Base-by-base conservation (phyloP, 192 early-diverging fungal species). In the Globomyces pollinis-pini region DNA sequence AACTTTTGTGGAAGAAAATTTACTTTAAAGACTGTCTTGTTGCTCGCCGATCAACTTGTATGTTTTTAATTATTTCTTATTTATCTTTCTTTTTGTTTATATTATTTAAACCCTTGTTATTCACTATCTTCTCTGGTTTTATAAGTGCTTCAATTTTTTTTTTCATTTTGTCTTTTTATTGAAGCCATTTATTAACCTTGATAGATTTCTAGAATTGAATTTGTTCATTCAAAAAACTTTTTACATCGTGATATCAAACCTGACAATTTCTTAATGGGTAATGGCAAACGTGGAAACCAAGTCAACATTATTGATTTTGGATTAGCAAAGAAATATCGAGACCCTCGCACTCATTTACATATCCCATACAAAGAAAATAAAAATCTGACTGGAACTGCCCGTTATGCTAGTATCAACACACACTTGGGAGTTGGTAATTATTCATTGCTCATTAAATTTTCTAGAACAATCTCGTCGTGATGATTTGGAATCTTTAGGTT, bases 221-320 rank as follows among this genome's bases (percentile, higher is more conserved):
- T 79, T 53, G 72, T 84, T 62, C 81, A 84, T 60, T 80, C 80
- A 21, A 84, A 84, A 57, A 86, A 84, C 66, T 84, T 84, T 49
- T 74, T 84, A 36, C 81, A 84, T 52, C 71, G 81, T 26, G 80
- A 84, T 57, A 83, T 83, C 58, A 83, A 83, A 59, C 76, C 77
- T 12, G 76, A 79, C 61, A 82, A 78, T 59, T 84, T 84, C 62
- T 54, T 82, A 51, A 81, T 80, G 81, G 81, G 81, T 21, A 59
- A 80, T 31, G 80, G 77, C 24, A 77, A 78, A 51, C 74, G 80
- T 31, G 76, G 75, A 35, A 84, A 84, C 62, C 77, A 81, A 60
- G 81, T 84, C 55, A 83, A 84, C 65, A 71, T 81, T 20, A 81
- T 84, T 57, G 81, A 84, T 61, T 84, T 84, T 72, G 81, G 81